Percentiles rank a stretch among this genome's conserved stretches.
phyloP scores from a whole-genome alignment of 1,139 yeast species.

The Suhomyces guaymorum region DNA sequence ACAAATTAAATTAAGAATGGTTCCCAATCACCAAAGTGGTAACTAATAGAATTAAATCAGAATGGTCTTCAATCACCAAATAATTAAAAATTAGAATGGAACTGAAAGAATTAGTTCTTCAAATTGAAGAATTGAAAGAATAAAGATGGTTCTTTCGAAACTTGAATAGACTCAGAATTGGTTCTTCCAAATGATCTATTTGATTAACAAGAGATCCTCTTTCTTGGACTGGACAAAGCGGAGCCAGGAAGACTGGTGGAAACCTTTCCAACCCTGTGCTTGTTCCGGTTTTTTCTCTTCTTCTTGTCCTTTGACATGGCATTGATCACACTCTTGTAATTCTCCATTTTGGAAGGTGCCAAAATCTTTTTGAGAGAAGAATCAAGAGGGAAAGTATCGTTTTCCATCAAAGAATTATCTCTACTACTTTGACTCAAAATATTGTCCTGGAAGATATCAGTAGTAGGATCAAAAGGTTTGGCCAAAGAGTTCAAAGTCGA shows the following conservation, averaged over 20 bases:
- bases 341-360: slow-evolving; percentile 17
- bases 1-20: no score
- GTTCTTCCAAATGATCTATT: no score
- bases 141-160: no score
- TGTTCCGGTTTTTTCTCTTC: slow-evolving; percentile 12
- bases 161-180: no score
- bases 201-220: slow-evolving; percentile 3
- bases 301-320: slow-evolving; percentile 20
- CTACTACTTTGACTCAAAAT: slow-evolving; percentile 10
- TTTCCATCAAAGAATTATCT: slow-evolving; percentile 10
- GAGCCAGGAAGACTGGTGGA: slow-evolving; percentile 3
- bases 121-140: no score
- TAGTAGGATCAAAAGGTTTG: slow-evolving; percentile 11
- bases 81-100: no score
- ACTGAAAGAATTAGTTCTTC: no score
- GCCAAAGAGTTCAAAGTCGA: slow-evolving; percentile 2
- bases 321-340: slow-evolving; percentile 18
- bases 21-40: no score
- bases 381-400: slow-evolving; percentile 1
- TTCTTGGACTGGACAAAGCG: slow-evolving; percentile 2
- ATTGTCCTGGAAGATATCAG: slow-evolving; percentile 14
- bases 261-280: slow-evolving; percentile 6
- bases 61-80: no score
- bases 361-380: slow-evolving; percentile 11
- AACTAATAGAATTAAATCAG: no score